A percentile compares a stretch with the other conserved stretches of the same genome.
Conservation (phyloP, 192 early-diverging fungal species). For the Geosiphon pyriformis region DNA sequence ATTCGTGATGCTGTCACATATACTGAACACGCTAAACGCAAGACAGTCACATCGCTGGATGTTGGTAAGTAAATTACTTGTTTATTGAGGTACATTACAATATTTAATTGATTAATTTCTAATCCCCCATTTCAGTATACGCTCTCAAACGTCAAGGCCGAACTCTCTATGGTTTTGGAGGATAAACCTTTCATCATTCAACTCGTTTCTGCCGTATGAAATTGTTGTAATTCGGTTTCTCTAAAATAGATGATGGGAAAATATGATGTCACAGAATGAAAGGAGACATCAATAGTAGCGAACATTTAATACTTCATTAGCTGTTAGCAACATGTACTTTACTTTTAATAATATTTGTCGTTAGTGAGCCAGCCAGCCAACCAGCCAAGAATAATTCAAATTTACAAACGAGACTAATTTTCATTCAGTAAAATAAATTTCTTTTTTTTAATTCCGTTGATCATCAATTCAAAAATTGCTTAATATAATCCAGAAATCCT, state of each 20-base stretch:
- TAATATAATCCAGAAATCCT: no score
- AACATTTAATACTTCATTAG: not conserved
- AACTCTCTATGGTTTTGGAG: slow-evolving; percentile 74
- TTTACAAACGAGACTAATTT: no score
- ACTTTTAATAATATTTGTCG: no score
- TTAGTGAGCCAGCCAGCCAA: no score
- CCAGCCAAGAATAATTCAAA: no score
- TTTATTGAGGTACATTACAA: not conserved
- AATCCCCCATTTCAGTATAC: slow-evolving; percentile 58
- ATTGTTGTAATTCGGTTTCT: not conserved
- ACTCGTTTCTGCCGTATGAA: not conserved
- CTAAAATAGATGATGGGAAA: not conserved
- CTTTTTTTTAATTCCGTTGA: no score
- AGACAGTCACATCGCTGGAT: slow-evolving; percentile 98
- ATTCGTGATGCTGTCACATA: slow-evolving; percentile 99
- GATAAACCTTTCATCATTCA: slow-evolving; percentile 30
- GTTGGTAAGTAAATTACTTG: slow-evolving; percentile 39
- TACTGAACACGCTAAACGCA: slow-evolving; percentile 98
- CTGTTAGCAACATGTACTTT: no score
- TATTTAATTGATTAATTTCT: not conserved
- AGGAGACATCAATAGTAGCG: not conserved
- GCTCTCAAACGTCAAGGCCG: slow-evolving; percentile 96
- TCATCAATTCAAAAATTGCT: no score
- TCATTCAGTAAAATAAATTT: no score
- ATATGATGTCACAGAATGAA: no score